Evolutionary conservation across 306 rosid species (phyloP), one percentile per base, ranked within the genome.

Genomic region (Senna tora): DNA sequence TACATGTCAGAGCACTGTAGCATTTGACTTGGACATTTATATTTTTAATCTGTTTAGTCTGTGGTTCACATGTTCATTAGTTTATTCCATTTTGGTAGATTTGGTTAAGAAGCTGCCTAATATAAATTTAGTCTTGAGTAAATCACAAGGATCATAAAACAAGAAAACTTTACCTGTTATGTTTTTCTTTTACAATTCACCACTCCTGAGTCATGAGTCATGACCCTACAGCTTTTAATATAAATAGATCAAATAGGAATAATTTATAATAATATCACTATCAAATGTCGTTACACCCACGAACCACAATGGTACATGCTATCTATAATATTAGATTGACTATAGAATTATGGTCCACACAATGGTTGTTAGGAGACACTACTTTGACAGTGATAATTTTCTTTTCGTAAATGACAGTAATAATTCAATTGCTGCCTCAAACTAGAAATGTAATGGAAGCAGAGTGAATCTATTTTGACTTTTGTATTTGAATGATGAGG

Each of bases 301-400:
- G 41, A 13, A 25, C 30, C 30, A 25, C 30, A 25, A 25, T 25
- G 30, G 30, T 25, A 25, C 30, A 25, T 25, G 30, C 30, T n/a
- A n/a, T n/a, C 30, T 25, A 13, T 20, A 12, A 16, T 62, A n/a
- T n/a, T n/a, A 41, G 60, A 41, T 77, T 77, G 8, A 52, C 16
- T 53, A 51, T 41, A 39, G 42, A 41, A 75, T 6, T 62, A 17
- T 42, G 63, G 57, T 42, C 42, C 47, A 55, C 13, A 28, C 16
- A 76, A 28, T 42, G 62, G 49, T 53, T 34, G 53, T 51, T 56
- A n/a, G 68, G 63, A 65, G 32, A 54, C 62, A 2, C 62, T 68
- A 20, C 61, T 34, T 8, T 17, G 74, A 65, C 11, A 47, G 20
- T 58, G 14, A 33, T 9, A 50, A 16, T 7, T 50, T n/a, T n/a